Evolutionary conservation across 2,329 filamentous ascomycete species (phyloP).

Genomic region (Elsinoe necatrix): DNA sequence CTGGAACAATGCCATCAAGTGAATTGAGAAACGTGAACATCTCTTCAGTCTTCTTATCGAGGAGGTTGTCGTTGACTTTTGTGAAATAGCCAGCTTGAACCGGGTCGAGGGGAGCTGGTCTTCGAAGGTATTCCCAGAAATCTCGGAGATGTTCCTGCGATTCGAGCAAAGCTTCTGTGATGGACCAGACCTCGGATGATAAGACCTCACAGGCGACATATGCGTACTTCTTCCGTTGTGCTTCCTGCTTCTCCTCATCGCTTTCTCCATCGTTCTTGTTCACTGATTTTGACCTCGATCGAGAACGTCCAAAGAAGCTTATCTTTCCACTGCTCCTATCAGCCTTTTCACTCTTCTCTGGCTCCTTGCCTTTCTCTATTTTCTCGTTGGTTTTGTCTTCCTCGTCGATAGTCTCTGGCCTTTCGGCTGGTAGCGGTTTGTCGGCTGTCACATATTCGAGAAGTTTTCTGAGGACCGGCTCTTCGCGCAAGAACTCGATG

Average conservation of each 20-base stretch:
- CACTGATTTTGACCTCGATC: slow-evolving; percentile 38
- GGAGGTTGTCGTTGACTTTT: slow-evolving; percentile 94
- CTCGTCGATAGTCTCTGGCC: slow-evolving; percentile 37
- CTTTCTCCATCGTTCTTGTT: slow-evolving; percentile 31
- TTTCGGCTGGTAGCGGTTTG: slow-evolving; percentile 38
- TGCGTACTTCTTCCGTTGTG: slow-evolving; percentile 85
- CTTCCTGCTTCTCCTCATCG: slow-evolving; percentile 68
- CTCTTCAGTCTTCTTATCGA: slow-evolving; percentile 96
- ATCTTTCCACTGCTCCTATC: slow-evolving; percentile 35
- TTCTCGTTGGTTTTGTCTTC: slow-evolving; percentile 27
- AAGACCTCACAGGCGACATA: slow-evolving; percentile 89
- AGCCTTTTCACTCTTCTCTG: slow-evolving; percentile 46
- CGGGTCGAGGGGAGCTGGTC: slow-evolving; percentile 77
- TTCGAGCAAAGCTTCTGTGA: slow-evolving; percentile 84
- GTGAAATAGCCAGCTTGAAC: slow-evolving; percentile 96
- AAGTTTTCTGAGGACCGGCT: slow-evolving; percentile 72
- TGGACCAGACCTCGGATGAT: slow-evolving; percentile 93
- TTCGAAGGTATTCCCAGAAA: slow-evolving; percentile 86
- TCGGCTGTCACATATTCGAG: slow-evolving; percentile 88
- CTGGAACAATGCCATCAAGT: slow-evolving; percentile 69
- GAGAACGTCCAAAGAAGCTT: slow-evolving; percentile 39
- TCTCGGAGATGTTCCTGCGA: slow-evolving; percentile 67
- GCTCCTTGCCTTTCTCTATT: slow-evolving; percentile 27
- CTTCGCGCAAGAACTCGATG: slow-evolving; percentile 88
- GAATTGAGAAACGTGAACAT: slow-evolving; percentile 88